Evolutionary conservation across 1,284 basidiomycete genomes (phyloP), one percentile per base, ranked within the genome.

Genomic region (Rhodotorula sp.): DNA sequence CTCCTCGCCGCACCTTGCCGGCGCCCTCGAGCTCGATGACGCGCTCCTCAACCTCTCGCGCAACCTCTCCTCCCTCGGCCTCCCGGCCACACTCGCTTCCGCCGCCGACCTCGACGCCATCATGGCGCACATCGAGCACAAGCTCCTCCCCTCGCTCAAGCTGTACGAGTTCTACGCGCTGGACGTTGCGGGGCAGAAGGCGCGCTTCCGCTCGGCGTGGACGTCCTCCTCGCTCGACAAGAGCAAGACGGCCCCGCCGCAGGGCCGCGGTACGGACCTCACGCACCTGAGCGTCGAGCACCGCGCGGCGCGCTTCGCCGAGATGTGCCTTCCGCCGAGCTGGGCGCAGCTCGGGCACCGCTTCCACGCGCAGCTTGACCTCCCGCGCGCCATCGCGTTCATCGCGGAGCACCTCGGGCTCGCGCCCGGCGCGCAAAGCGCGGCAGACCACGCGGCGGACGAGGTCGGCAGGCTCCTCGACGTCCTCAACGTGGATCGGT

Each of bases 81-180:
- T 97, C 2, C 92, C 94, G 0, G 90, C 88, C 0, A 80, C 75
- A 36, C 83, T 97, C 73, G 83, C 82, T 21, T 89, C 88, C 1
- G 83, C 87, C 62, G 79, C 83, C 48, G 94, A 97, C 79, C 82
- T 97, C 66, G 85, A 89, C 67, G 80, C 80, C 17, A 84, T 97
- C 70, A 84, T 90, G 61, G 78, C 80, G 34, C 89, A 88, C 22
- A 88, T 97, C 78, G 81, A 85, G 56, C 81, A 85, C 25, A 84
- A 87, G 46, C 79, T 94, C 74, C 87, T 80, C 46, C 79, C 89
- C 66, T 82, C 82, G 8, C 86, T 90, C 51, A 86, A 91, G 54
- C 82, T 97, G 36, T 97, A 93, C 92, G 89, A 97, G 78, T 97
- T 90, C 83, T 97, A 97, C 80, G 90, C 93, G 34, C 84, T 97